These are phyloP conservation scores for Cronartium quercuum DNA, from an alignment of 1,284 basidiomycete species.

Conservation along the genomic window DNA sequence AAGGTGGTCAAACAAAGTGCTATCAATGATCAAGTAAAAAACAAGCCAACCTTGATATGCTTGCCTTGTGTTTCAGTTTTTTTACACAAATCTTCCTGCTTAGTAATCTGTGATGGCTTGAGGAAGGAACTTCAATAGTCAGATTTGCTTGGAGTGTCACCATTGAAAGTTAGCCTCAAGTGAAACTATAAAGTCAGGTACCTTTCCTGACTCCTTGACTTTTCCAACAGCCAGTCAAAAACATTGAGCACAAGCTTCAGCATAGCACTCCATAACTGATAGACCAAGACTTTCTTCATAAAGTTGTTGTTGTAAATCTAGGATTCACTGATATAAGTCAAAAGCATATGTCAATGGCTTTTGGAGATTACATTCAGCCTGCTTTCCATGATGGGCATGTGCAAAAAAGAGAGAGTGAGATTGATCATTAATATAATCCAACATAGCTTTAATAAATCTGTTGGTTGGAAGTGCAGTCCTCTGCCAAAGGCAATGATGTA, in stretches of 20 bases:
- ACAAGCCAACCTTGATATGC: not conserved
- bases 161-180: constrained; percentile 26
- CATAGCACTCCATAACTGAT: not conserved
- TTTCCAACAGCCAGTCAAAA: constrained; percentile 2
- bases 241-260: not conserved
- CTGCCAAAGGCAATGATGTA: constrained; percentile 8
- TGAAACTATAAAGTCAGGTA: not conserved
- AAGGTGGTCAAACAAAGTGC: not conserved
- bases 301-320: not conserved
- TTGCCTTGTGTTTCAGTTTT: not conserved
- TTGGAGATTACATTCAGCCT: not conserved
- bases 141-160: not conserved
- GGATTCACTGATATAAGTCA: not conserved
- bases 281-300: not conserved
- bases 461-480: not conserved
- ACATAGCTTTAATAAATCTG: not conserved
- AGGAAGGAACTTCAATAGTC: constrained; percentile 2
- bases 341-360: not conserved
- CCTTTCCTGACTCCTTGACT: not conserved
- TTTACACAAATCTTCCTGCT: not conserved
- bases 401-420: not conserved
- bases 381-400: not conserved
- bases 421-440: not conserved
- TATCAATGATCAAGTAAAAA: not conserved
- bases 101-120: not conserved